phyloP scores from a whole-genome alignment of 2,329 filamentous ascomycete genomes.

The Fusarium luffae region DNA sequence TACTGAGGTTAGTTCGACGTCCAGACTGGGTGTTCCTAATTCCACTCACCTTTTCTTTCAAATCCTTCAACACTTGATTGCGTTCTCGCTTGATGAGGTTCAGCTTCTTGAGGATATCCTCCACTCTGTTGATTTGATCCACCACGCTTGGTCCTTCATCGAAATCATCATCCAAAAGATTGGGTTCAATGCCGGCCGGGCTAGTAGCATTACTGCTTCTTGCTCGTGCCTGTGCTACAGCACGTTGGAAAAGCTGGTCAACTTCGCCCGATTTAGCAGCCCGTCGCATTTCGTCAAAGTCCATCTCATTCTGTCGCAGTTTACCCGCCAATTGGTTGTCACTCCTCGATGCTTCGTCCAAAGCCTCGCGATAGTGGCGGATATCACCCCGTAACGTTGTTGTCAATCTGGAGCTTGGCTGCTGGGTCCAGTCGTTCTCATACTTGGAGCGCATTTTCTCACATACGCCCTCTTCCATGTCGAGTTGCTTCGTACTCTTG shows the following conservation, averaged over 20 bases:
- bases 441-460: slow-evolving; percentile 99
- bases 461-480: slow-evolving; percentile 97
- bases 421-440: slow-evolving; percentile 94
- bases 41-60: slow-evolving; percentile 88
- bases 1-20: slow-evolving; percentile 53
- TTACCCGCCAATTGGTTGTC: slow-evolving; percentile 87
- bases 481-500: slow-evolving; percentile 84
- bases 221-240: slow-evolving; percentile 80
- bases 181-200: slow-evolving; percentile 73
- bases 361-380: slow-evolving; percentile 84
- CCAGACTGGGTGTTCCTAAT: not conserved
- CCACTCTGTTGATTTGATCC: slow-evolving; percentile 89
- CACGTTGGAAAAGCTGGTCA: slow-evolving; percentile 88
- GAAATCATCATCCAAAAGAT: slow-evolving; percentile 91
- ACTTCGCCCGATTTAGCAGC: slow-evolving; percentile 88
- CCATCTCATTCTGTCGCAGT: slow-evolving; percentile 83
- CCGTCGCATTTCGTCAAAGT: slow-evolving; percentile 94
- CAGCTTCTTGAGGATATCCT: slow-evolving; percentile 90
- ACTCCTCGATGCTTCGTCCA: slow-evolving; percentile 89
- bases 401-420: slow-evolving; percentile 90
- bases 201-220: slow-evolving; percentile 71
- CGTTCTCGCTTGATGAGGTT: slow-evolving; percentile 93
- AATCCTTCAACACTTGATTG: slow-evolving; percentile 90
- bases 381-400: slow-evolving; percentile 89
- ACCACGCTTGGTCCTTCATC: slow-evolving; percentile 83